A percentile compares a stretch with the other conserved stretches of the same genome.
phyloP scores from a whole-genome alignment of 257 asterid species.

The Gentiana straminea region DNA sequence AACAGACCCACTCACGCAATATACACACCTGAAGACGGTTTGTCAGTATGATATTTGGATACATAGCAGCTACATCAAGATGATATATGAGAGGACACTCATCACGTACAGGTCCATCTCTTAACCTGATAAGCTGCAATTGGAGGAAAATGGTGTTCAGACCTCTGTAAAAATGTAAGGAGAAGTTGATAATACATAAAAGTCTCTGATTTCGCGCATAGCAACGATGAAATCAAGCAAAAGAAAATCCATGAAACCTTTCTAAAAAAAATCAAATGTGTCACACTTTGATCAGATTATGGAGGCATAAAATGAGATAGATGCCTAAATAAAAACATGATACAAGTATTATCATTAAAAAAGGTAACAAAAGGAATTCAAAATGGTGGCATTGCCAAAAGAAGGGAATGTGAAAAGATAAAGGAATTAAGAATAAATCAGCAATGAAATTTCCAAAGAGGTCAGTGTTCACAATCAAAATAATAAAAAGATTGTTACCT shows the following conservation, averaged over 20 bases:
- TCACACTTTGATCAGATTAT: neutral
- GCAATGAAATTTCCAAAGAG: neutral
- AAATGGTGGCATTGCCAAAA: no score
- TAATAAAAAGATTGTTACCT: conserved; percentile 41
- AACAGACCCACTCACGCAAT: conserved; percentile 7
- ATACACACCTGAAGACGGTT: conserved; percentile 94
- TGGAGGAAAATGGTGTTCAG: conserved; percentile 12
- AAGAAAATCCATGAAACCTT: neutral
- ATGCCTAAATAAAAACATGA: neutral
- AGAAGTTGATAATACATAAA: neutral
- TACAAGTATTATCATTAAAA: neutral
- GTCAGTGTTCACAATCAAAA: conserved; percentile 3
- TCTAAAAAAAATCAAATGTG: neutral
- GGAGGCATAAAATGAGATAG: neutral
- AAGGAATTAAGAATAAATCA: neutral
- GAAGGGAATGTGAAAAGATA: no score
- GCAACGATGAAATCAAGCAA: neutral
- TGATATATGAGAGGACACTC: conserved; percentile 96
- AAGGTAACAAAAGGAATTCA: neutral
- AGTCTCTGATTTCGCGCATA: neutral
- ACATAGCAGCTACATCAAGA: conserved; percentile 99
- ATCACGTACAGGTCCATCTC: conserved; percentile 69
- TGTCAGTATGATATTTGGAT: conserved; percentile 92
- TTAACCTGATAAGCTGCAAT: conserved; percentile 66
- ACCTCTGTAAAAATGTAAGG: conserved; percentile 1